These are phyloP conservation scores for Xylariaceae sp. DNA, from an alignment of 2,329 filamentous ascomycete genomes.

Conservation along the genomic window DNA sequence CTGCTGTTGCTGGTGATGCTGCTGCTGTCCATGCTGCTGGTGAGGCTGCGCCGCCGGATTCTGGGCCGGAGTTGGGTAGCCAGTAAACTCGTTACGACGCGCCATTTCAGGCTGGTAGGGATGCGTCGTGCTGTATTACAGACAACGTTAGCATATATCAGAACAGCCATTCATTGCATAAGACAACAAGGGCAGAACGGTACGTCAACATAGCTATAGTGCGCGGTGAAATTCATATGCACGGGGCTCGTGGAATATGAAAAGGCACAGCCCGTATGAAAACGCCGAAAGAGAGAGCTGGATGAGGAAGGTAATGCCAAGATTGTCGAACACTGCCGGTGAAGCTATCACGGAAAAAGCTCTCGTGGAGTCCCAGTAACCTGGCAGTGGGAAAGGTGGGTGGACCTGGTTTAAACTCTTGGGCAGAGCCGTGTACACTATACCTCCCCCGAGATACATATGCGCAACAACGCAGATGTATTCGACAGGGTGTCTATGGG, in stretches of 20 bases:
- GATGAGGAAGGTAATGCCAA: neutral
- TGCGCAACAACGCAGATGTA: conserved; percentile 2
- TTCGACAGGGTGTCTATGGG: conserved; percentile 4
- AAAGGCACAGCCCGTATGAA: neutral
- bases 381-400: conserved; percentile 16
- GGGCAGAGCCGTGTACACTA: conserved; percentile 14
- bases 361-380: conserved; percentile 17
- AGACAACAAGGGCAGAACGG: conserved; percentile 2
- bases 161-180: conserved; percentile 19
- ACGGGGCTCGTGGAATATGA: neutral
- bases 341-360: conserved; percentile 20
- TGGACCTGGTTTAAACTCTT: conserved; percentile 16
- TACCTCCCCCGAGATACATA: conserved; percentile 4
- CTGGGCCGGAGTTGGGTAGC: conserved; percentile 27
- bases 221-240: conserved; percentile 10
- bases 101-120: conserved; percentile 49
- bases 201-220: conserved; percentile 24
- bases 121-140: conserved; percentile 41
- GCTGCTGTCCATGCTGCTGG: conserved; percentile 31
- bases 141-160: conserved; percentile 32
- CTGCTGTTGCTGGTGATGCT: conserved; percentile 33
- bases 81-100: conserved; percentile 41
- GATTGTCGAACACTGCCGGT: conserved; percentile 11
- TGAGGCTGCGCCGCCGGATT: conserved; percentile 34
- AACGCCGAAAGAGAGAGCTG: conserved; percentile 1